phyloP scores from a whole-genome alignment of 164 flowering plant species.

The Tetrastigma voinierianum region DNA sequence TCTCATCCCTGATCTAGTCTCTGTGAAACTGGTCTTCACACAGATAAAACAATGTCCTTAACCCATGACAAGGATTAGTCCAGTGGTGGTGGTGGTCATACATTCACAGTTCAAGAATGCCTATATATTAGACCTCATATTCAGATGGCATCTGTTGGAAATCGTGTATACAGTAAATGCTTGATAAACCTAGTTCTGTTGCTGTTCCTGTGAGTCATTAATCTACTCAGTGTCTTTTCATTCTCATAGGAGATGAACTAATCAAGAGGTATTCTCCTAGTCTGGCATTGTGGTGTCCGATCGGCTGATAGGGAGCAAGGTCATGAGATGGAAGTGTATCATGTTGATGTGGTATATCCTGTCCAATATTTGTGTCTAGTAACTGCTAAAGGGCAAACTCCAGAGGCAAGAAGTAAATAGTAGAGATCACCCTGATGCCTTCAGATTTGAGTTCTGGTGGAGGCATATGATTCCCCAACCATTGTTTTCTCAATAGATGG shows the following conservation, averaged over 20 bases:
- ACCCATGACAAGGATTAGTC: conserved; percentile 19
- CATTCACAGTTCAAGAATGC: conserved; percentile 25
- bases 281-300: conserved; percentile 40
- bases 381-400: conserved; percentile 38
- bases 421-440: conserved; percentile 80
- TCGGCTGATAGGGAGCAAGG: conserved; percentile 44
- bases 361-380: conserved; percentile 40
- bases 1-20: conserved; percentile 30
- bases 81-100: conserved; percentile 15
- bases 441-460: conserved; percentile 68
- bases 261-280: conserved; percentile 37
- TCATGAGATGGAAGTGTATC: conserved; percentile 44
- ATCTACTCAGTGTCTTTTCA: conserved; percentile 23
- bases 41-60: conserved; percentile 23
- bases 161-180: conserved; percentile 21
- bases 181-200: conserved; percentile 23
- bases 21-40: conserved; percentile 27
- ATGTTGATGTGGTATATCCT: conserved; percentile 63
- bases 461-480: conserved; percentile 53
- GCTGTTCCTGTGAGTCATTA: conserved; percentile 28
- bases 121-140: conserved; percentile 19
- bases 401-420: conserved; percentile 61
- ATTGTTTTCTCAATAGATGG: conserved; percentile 47
- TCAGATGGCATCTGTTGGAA: conserved; percentile 31
- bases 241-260: conserved; percentile 32